A percentile compares a stretch with the other conserved stretches of the same genome.
phyloP scores from a whole-genome alignment of 352 stramenopile species.

The Globisporangium sylvaticum region DNA sequence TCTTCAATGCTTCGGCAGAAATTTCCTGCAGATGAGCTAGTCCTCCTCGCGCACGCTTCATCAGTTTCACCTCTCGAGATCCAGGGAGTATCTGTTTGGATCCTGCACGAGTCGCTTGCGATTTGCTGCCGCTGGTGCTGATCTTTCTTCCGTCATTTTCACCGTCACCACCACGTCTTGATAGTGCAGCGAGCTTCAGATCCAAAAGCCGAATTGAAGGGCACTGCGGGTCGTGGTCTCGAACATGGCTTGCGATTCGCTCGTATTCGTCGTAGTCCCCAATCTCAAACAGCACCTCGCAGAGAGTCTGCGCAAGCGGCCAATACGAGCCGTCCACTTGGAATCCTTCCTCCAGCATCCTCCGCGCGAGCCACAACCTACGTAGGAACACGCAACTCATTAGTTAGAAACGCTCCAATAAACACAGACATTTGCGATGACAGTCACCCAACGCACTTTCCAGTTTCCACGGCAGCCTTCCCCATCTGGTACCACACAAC shows the following conservation, averaged over 20 bases:
- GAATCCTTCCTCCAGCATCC: constrained; percentile 53
- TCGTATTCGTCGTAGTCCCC: constrained; percentile 48
- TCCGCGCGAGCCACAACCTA: constrained; percentile 58
- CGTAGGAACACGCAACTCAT: neutral
- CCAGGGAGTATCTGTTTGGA: neutral
- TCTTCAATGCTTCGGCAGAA: constrained; percentile 20
- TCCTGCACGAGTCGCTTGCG: neutral
- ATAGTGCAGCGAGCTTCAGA: neutral
- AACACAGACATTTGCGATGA: neutral
- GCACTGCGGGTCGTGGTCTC: constrained; percentile 40
- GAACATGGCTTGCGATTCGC: constrained; percentile 41
- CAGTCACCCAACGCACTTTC: constrained; percentile 25
- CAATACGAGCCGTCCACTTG: constrained; percentile 59
- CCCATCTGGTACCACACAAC: constrained; percentile 75
- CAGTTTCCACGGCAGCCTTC: constrained; percentile 50
- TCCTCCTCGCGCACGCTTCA: constrained; percentile 13
- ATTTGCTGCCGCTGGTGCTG: neutral
- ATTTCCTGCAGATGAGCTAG: constrained; percentile 13
- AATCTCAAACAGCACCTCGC: constrained; percentile 53
- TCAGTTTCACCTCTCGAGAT: constrained; percentile 9
- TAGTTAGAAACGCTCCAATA: neutral
- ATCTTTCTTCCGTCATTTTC: neutral
- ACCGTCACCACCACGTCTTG: neutral
- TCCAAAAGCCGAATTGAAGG: constrained; percentile 30
- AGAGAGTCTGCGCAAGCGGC: constrained; percentile 52